Conservation (phyloP, 2,329 filamentous ascomycete genomes). For the Colletotrichum magnum region DNA sequence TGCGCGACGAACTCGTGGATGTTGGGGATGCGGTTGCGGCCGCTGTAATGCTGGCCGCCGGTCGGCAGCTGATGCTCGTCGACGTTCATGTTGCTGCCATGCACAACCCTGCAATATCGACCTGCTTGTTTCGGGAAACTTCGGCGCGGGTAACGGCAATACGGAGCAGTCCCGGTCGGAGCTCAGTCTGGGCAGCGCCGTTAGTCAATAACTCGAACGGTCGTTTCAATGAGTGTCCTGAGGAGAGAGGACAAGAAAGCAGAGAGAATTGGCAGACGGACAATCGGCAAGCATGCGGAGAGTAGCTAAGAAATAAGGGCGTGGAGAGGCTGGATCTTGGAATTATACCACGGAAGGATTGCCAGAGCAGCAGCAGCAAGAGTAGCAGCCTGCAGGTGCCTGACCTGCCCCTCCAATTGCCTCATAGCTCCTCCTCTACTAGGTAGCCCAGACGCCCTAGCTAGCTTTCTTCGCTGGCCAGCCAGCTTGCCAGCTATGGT, state of each 20-base stretch:
- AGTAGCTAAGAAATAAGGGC: conserved; percentile 15
- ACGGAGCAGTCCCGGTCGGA: conserved; percentile 8
- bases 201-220: neutral
- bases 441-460: neutral
- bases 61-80: conserved; percentile 59
- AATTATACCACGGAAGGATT: conserved; percentile 20
- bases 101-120: conserved; percentile 18
- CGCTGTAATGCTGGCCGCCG: conserved; percentile 82
- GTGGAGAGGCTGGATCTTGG: conserved; percentile 16
- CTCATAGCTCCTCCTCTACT: conserved; percentile 33
- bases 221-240: neutral
- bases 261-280: conserved; percentile 25
- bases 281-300: conserved; percentile 10
- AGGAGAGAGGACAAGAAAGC: conserved; percentile 10
- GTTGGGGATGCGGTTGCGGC: conserved; percentile 86
- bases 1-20: conserved; percentile 86
- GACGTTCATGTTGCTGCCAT: conserved; percentile 51
- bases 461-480: conserved; percentile 6
- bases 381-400: neutral
- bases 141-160: neutral
- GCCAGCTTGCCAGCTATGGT: conserved; percentile 16
- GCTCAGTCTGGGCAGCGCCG: neutral
- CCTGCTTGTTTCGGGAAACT: neutral
- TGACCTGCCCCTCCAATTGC: conserved; percentile 36
- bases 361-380: neutral